phyloP scores from a whole-genome alignment of 345 rosid species.

The Triadica sebifera region DNA sequence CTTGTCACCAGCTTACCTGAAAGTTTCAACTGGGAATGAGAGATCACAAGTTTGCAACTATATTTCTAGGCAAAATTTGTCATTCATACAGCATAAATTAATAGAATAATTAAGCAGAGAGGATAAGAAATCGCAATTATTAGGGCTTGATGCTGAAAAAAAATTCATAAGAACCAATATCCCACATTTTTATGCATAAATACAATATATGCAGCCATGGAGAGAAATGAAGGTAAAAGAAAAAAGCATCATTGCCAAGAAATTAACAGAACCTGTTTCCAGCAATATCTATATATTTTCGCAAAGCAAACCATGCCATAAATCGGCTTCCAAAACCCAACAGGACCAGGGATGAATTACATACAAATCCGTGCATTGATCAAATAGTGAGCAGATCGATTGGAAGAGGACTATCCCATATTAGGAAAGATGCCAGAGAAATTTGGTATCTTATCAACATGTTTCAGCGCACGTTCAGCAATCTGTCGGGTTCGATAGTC shows the following conservation, averaged over 20 bases:
- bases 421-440: constrained; percentile 84
- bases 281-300: constrained; percentile 31
- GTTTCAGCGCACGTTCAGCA: constrained; percentile 86
- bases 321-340: constrained; percentile 14
- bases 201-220: constrained; percentile 6
- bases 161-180: background rate
- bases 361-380: constrained; percentile 21
- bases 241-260: constrained; percentile 18
- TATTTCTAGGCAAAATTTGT: background rate
- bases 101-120: background rate
- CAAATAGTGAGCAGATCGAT: constrained; percentile 5
- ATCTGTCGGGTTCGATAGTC: constrained; percentile 79
- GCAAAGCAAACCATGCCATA: constrained; percentile 20
- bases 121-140: background rate
- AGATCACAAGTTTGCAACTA: background rate
- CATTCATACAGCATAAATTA: background rate
- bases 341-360: constrained; percentile 16
- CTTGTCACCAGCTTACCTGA: too few species aligned
- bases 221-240: constrained; percentile 11
- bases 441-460: constrained; percentile 84
- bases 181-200: background rate
- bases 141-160: background rate
- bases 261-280: constrained; percentile 32
- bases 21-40: background rate
- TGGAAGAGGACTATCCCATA: constrained; percentile 36